Percentiles rank a stretch among this genome's conserved stretches.
Evolutionary conservation across 257 asterid species (phyloP).

Genomic region (Scutellaria barbata): DNA sequence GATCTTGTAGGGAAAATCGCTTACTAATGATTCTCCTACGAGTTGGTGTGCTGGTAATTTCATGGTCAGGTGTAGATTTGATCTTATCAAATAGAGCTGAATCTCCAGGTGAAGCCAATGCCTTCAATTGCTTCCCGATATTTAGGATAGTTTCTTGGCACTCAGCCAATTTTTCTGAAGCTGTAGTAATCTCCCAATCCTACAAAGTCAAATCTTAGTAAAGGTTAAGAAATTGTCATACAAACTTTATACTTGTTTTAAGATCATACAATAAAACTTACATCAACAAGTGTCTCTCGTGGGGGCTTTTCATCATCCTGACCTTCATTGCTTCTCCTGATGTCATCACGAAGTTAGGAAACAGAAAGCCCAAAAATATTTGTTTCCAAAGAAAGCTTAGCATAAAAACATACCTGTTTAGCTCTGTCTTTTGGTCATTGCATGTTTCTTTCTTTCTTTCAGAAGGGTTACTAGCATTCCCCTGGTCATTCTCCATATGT

Average conservation of each 20-base stretch:
- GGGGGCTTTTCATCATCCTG: constrained; percentile 39
- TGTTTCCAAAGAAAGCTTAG: constrained; percentile 27
- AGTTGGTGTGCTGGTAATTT: constrained; percentile 43
- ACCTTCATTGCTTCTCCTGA: constrained; percentile 44
- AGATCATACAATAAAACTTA: constrained; percentile 43
- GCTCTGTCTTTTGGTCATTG: constrained; percentile 47
- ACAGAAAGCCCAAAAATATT: constrained; percentile 13
- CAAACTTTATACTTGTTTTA: neutral
- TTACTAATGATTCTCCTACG: constrained; percentile 45
- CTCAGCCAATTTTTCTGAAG: constrained; percentile 85
- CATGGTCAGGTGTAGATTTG: constrained; percentile 44
- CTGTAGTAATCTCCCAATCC: constrained; percentile 81
- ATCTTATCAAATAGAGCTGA: constrained; percentile 57
- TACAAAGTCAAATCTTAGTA: constrained; percentile 37
- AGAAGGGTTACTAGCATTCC: constrained; percentile 34
- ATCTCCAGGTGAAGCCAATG: constrained; percentile 70
- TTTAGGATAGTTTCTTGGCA: constrained; percentile 88
- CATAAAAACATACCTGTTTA: constrained; percentile 49
- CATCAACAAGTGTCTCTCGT: constrained; percentile 58
- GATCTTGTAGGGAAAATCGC: constrained; percentile 70
- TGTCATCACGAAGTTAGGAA: constrained; percentile 46
- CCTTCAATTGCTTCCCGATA: constrained; percentile 88
- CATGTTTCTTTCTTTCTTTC: constrained; percentile 39
- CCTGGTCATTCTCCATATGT: constrained; percentile 45
- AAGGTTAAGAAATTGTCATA: constrained; percentile 5